A percentile compares a stretch with the other conserved stretches of the same genome.
Evolutionary conservation across 129 eudicot species (phyloP).

Genomic region (Chrysanthemum makinoi): DNA sequence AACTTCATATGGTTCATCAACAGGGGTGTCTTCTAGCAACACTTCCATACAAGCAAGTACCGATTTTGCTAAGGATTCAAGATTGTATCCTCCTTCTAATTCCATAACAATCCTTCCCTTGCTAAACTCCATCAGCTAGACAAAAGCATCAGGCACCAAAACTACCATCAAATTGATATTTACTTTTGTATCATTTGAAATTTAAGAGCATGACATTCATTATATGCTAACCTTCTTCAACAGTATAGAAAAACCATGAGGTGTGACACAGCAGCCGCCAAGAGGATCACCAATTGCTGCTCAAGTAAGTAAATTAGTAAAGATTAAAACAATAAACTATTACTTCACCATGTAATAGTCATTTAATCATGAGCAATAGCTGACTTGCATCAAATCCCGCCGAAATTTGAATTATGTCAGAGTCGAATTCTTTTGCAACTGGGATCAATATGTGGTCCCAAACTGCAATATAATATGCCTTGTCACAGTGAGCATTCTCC

Average conservation of each 20-base stretch:
- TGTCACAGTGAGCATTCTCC: conserved; percentile 82
- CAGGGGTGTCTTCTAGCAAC: conserved; percentile 48
- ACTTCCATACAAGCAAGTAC: conserved; percentile 77
- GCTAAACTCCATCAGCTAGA: conserved; percentile 47
- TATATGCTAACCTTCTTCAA: conserved; percentile 60
- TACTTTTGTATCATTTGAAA: background rate
- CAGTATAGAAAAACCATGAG: conserved; percentile 78
- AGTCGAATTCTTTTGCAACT: conserved; percentile 81
- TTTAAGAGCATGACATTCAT: background rate
- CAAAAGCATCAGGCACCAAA: conserved; percentile 4
- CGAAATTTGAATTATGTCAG: conserved; percentile 72
- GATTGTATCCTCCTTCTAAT: conserved; percentile 89
- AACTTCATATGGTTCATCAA: conserved; percentile 38
- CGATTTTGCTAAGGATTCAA: conserved; percentile 67
- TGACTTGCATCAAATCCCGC: conserved; percentile 99
- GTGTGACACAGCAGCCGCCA: conserved; percentile 88
- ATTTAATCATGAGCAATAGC: conserved; percentile 12
- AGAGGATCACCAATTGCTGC: conserved; percentile 92
- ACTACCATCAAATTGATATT: conserved; percentile 5
- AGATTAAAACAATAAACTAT: background rate
- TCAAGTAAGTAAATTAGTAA: conserved; percentile 19
- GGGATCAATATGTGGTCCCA: conserved; percentile 91
- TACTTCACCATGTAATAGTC: background rate
- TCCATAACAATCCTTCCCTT: conserved; percentile 74
- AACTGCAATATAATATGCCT: conserved; percentile 89